These are phyloP conservation scores for Odonthalia washingtoniensis DNA, from an alignment of 31 red algal species.

Conservation along the genomic window DNA sequence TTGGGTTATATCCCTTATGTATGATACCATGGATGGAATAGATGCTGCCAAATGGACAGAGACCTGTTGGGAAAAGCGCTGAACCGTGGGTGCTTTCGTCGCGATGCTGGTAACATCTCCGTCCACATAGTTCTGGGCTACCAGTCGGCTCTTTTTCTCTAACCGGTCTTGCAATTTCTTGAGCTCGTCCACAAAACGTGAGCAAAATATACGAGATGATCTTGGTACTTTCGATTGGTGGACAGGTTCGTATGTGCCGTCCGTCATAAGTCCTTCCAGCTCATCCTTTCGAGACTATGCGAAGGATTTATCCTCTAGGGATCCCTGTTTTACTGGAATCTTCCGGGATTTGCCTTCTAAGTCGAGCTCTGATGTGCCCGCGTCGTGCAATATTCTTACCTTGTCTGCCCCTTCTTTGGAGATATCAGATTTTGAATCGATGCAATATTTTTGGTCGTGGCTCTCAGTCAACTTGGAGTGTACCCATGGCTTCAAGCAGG, in stretches of 20 bases:
- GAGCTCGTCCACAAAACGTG: neutral
- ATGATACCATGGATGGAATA: neutral
- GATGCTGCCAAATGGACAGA: neutral
- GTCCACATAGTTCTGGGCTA: conserved; percentile 15
- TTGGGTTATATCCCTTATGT: conserved; percentile 1
- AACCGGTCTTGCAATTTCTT: neutral
- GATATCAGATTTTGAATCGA: too few species aligned
- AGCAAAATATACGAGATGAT: neutral
- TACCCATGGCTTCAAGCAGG: neutral
- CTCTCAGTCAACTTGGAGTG: too few species aligned
- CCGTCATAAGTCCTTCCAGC: neutral
- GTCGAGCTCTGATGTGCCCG: too few species aligned
- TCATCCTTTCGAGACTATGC: neutral
- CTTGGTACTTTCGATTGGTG: neutral
- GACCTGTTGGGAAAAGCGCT: neutral
- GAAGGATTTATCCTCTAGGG: too few species aligned
- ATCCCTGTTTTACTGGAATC: too few species aligned
- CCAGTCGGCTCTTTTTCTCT: neutral
- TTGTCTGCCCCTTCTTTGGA: too few species aligned
- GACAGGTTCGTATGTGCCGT: neutral
- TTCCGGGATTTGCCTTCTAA: too few species aligned
- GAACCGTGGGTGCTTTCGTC: conserved; percentile 6
- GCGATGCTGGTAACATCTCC: neutral
- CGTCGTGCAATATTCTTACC: too few species aligned
- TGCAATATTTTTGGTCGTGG: too few species aligned